Evolutionary conservation across 2,329 filamentous ascomycete species (phyloP), one percentile per base, ranked within the genome.

Genomic region (Fusarium protoensiforme): DNA sequence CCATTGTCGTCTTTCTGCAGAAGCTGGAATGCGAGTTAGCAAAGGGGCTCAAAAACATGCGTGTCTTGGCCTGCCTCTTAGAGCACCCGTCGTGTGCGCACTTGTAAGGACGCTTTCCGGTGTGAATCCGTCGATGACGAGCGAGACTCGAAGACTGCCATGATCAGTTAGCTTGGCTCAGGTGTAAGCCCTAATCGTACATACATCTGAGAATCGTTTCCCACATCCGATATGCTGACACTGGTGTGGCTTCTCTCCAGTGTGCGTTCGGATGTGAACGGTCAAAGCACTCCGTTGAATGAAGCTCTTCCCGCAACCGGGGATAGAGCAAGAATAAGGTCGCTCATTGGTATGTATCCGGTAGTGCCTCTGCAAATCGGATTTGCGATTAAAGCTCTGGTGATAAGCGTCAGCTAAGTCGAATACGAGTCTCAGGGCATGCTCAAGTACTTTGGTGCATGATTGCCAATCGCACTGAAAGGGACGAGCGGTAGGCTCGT

Each of bases 371-470:
- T 92, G 90, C 68, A 93, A 83, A 76, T 93, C 91, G 20, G 91
- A 93, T 81, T 93, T 93, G 77, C 91, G 87, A 81, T 92, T 92
- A 84, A 93, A 93, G 82, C 89, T 91, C 91, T 93, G 74, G 1
- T 57, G 20, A 24, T 38, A 60, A 38, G 39, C 22, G 73, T 76
- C 33, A 77, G 71, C 33, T 29, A 31, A 27, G n/a, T 27, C 54
- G 29, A 41, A 3, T 6, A 18, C 33, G 51, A 29, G 39, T 22
- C 54, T 24, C 16, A n/a, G 7, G 18, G 22, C 38, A 22, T 33
- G 22, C 41, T 41, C 43, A 80, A 85, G 67, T 81, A 92, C 90
- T 86, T 92, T 92, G 77, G 84, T 87, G 81, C 90, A 92, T 24
- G 84, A 82, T 70, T 88, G 83, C 90, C 90, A 92, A 76, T 90